Conservation (phyloP, 345 rosid genomes). For the Salix purpurea region DNA sequence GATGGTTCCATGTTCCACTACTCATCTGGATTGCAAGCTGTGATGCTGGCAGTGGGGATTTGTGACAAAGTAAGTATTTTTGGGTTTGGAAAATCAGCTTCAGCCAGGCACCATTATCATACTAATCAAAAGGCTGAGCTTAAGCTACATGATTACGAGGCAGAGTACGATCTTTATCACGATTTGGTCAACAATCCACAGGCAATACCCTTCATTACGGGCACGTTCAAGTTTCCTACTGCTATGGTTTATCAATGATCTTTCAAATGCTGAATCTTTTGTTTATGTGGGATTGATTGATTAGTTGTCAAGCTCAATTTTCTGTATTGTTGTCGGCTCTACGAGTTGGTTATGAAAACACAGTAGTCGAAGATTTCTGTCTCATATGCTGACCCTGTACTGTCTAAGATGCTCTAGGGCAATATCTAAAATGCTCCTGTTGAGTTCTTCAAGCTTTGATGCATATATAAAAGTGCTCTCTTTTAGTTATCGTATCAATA, state of each 20-base stretch:
- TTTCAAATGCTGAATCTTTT: neutral
- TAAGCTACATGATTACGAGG: slow-evolving; percentile 71
- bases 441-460: neutral
- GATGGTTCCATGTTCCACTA: slow-evolving; percentile 82
- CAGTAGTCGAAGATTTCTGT: slow-evolving; percentile 3
- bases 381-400: slow-evolving; percentile 14
- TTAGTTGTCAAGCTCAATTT: slow-evolving; percentile 2
- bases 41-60: slow-evolving; percentile 68
- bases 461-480: neutral
- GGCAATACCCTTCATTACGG: slow-evolving; percentile 67
- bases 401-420: slow-evolving; percentile 28
- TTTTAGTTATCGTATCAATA: neutral
- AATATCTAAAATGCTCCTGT: slow-evolving; percentile 4
- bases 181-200: slow-evolving; percentile 53
- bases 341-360: neutral
- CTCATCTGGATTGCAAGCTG: slow-evolving; percentile 92
- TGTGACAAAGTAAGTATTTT: slow-evolving; percentile 78
- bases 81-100: slow-evolving; percentile 73
- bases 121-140: slow-evolving; percentile 87
- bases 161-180: slow-evolving; percentile 65
- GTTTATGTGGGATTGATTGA: neutral
- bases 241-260: slow-evolving; percentile 54
- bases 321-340: slow-evolving; percentile 17
- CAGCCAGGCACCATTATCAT: slow-evolving; percentile 80
- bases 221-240: slow-evolving; percentile 59